Evolutionary conservation across 129 eudicot genomes (phyloP), one percentile per base, ranked within the genome.

Genomic region (Chrysanthemum makinoi): DNA sequence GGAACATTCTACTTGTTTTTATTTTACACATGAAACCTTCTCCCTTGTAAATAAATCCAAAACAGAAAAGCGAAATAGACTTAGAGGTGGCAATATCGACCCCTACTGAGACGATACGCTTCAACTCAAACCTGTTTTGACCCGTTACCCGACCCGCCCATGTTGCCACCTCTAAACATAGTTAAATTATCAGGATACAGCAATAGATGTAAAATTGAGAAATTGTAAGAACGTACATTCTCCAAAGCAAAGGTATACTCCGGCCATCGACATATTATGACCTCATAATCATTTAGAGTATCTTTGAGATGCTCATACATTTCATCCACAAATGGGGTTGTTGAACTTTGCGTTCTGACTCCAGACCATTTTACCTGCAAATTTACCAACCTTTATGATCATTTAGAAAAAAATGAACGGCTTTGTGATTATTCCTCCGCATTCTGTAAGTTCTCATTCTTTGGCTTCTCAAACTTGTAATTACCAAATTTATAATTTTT

Each of bases 251-350:
- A 81, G 24, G 82, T 90, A 73, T 90, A 90, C 75, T 90, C 96
- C 47, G 96, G 96, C 96, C 96, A 90, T 66, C 94, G 88, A 62
- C 96, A 81, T 30, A 90, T 87, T 60, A 90, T 85, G 88, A 87
- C 83, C 44, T 83, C 87, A 67, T 90, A 90, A 73, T 90, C 96
- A 69, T 83, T 90, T 54, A 90, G 70, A 12, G 88, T 87, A 24
- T 85, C 94, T 65, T 77, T 87, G 67, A 90, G 85, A 63, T 89
- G 89, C 2, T 81, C 91, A 69, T 90, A 90, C 94, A 90, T 90
- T 48, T 87, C 96, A 81, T 90, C 96, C 57, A 90, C 85, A 81
- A 90, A 90, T 0, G 94, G 96, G 48, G 96, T 85, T 22, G 94
- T 90, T 8, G 88, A 79, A 65, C 87, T 83, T 61, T 85, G 96